These are phyloP conservation scores for Agaricus blazei DNA, from an alignment of 768 basidiomycete species.

Conservation along the genomic window DNA sequence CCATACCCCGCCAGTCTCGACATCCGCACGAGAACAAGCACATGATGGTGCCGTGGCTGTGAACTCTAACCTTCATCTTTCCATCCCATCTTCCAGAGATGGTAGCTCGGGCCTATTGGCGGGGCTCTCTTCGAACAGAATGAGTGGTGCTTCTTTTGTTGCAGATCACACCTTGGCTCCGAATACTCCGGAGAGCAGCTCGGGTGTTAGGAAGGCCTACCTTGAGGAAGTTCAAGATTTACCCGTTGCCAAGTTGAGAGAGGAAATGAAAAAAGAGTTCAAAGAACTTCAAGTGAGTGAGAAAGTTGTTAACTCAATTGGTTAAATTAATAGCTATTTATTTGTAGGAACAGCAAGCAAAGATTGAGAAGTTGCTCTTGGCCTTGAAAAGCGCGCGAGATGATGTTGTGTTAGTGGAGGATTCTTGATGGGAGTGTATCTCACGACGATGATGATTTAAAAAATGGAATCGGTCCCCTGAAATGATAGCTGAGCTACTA, in stretches of 20 bases:
- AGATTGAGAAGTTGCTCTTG: conserved; percentile 70
- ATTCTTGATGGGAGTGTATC: not conserved
- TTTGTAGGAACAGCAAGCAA: conserved; percentile 62
- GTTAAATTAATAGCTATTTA: not conserved
- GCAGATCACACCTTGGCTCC: conserved; percentile 16
- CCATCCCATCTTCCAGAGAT: conserved; percentile 1
- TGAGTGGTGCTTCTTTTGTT: conserved; percentile 9
- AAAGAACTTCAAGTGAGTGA: conserved; percentile 64
- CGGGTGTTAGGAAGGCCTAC: conserved; percentile 42
- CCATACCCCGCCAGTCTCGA: not conserved
- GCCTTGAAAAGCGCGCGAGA: conserved; percentile 66
- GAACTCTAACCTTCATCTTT: not conserved
- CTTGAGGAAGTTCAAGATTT: conserved; percentile 59
- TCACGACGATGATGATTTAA: not conserved
- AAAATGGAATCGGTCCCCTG: too few relatives aligned
- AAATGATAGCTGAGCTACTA: too few relatives aligned
- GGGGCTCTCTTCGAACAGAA: conserved; percentile 10
- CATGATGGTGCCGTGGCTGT: not conserved
- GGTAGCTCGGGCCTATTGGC: conserved; percentile 13
- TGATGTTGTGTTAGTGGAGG: conserved; percentile 21
- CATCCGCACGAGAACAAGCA: not conserved
- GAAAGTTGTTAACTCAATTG: not conserved
- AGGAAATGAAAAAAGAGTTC: conserved; percentile 52
- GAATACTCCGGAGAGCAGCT: conserved; percentile 24
- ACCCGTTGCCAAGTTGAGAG: conserved; percentile 62